A percentile compares a stretch with the other conserved stretches of the same genome.
Conservation (phyloP, 2,329 filamentous ascomycete genomes). For the Monosporascus sp. region DNA sequence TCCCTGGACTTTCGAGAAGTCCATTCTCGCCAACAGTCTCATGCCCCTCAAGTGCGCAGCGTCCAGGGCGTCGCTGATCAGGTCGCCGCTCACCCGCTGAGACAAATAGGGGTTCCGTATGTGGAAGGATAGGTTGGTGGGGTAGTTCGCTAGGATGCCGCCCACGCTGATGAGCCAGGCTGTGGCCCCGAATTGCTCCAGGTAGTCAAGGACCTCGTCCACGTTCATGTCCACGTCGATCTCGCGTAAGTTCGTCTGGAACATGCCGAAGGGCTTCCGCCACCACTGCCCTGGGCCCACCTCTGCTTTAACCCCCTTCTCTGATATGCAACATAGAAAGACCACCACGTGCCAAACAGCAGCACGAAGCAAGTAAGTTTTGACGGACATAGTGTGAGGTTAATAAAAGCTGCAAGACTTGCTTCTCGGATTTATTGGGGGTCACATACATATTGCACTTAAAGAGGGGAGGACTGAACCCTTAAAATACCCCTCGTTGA, state of each 20-base stretch:
- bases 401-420: too few relatives aligned
- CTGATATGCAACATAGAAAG: not conserved
- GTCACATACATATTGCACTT: too few relatives aligned
- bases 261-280: slow-evolving; percentile 10
- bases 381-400: too few relatives aligned
- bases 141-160: slow-evolving; percentile 11
- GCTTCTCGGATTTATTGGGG: too few relatives aligned
- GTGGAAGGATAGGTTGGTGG: slow-evolving; percentile 7
- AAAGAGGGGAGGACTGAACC: too few relatives aligned
- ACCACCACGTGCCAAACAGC: not conserved
- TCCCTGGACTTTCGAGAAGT: slow-evolving; percentile 10
- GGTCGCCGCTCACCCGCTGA: slow-evolving; percentile 6
- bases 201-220: slow-evolving; percentile 5
- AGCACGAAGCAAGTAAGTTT: not conserved
- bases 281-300: slow-evolving; percentile 3
- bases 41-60: slow-evolving; percentile 5
- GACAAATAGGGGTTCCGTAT: slow-evolving; percentile 4
- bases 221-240: slow-evolving; percentile 13
- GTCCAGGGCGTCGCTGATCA: slow-evolving; percentile 7
- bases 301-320: not conserved
- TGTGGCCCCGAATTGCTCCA: slow-evolving; percentile 4
- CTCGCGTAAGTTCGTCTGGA: slow-evolving; percentile 11
- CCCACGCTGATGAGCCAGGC: slow-evolving; percentile 10
- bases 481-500: too few relatives aligned
- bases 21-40: slow-evolving; percentile 9